Conservation (phyloP, 345 rosid genomes). For the Zanthoxylum bungeanum region DNA sequence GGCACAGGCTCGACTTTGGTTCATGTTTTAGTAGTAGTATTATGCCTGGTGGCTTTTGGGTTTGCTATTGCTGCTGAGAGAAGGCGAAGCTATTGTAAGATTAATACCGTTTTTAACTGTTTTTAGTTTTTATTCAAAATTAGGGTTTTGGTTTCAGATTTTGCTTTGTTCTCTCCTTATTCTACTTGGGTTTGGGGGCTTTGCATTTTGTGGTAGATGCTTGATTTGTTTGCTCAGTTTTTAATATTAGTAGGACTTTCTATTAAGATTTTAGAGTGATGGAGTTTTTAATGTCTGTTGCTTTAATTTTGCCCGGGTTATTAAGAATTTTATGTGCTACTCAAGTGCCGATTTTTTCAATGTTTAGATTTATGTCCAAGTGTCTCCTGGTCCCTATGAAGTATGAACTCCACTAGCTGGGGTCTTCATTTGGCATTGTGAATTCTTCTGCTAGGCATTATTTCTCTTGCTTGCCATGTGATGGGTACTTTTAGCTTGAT, state of each 20-base stretch:
- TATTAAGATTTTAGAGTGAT: neutral
- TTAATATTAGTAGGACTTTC: no score
- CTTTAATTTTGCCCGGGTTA: neutral
- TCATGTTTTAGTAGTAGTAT: conserved; percentile 62
- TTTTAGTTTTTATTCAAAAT: neutral
- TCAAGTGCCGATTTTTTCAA: neutral
- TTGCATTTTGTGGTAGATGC: neutral
- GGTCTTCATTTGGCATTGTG: neutral
- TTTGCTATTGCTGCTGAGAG: conserved; percentile 97
- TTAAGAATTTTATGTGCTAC: neutral
- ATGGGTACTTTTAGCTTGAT: neutral
- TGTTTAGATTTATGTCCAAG: no score
- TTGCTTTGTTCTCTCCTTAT: neutral
- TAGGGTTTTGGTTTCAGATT: neutral
- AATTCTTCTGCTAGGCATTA: neutral
- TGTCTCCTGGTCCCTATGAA: no score
- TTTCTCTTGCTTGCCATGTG: neutral
- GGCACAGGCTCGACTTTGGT: conserved; percentile 72
- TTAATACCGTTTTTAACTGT: neutral
- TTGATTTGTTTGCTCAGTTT: neutral
- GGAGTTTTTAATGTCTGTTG: neutral
- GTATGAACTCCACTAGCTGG: no score
- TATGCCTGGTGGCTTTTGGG: conserved; percentile 87
- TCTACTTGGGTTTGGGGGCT: neutral
- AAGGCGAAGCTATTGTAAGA: conserved; percentile 70